A percentile compares a stretch with the other conserved stretches of the same genome.
phyloP scores from a whole-genome alignment of 116 monocot species.

The Iris pallida region DNA sequence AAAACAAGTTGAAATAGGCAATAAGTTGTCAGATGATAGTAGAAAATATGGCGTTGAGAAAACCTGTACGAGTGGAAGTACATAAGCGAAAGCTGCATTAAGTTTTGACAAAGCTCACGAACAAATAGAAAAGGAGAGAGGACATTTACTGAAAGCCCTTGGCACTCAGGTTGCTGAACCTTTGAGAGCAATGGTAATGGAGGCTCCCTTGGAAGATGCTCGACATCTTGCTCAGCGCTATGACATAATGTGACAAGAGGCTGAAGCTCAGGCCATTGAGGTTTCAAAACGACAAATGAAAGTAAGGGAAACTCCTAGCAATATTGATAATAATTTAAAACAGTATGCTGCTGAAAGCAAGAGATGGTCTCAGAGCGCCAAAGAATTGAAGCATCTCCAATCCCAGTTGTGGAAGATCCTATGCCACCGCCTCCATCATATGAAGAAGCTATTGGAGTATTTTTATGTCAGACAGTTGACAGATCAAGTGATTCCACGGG shows the following conservation, averaged over 20 bases:
- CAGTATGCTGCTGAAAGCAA: slow-evolving; percentile 85
- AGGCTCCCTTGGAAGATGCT: slow-evolving; percentile 97
- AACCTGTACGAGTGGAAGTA: slow-evolving; percentile 84
- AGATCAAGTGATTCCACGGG: slow-evolving; percentile 48
- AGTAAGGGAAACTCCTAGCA: slow-evolving; percentile 68
- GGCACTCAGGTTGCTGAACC: slow-evolving; percentile 99
- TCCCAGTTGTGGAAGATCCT: slow-evolving; percentile 38
- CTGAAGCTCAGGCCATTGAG: slow-evolving; percentile 99
- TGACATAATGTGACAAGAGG: slow-evolving; percentile 91
- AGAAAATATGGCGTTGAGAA: slow-evolving; percentile 94
- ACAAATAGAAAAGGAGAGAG: slow-evolving; percentile 82
- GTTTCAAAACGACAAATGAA: slow-evolving; percentile 81
- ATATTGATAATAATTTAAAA: slow-evolving; percentile 65
- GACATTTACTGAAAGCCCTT: slow-evolving; percentile 74
- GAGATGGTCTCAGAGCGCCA: slow-evolving; percentile 90
- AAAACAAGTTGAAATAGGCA: slow-evolving; percentile 96
- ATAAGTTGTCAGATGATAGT: slow-evolving; percentile 82
- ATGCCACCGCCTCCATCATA: slow-evolving; percentile 86
- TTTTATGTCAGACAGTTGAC: slow-evolving; percentile 35
- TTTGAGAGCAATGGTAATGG: slow-evolving; percentile 93
- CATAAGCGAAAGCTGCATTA: slow-evolving; percentile 78
- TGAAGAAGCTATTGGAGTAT: slow-evolving; percentile 76
- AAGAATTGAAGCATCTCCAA: slow-evolving; percentile 79
- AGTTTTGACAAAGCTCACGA: slow-evolving; percentile 63
- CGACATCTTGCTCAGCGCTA: slow-evolving; percentile 96